Conservation (phyloP, 2,329 filamentous ascomycete species). For the Pseudogymnoascus sp. region DNA sequence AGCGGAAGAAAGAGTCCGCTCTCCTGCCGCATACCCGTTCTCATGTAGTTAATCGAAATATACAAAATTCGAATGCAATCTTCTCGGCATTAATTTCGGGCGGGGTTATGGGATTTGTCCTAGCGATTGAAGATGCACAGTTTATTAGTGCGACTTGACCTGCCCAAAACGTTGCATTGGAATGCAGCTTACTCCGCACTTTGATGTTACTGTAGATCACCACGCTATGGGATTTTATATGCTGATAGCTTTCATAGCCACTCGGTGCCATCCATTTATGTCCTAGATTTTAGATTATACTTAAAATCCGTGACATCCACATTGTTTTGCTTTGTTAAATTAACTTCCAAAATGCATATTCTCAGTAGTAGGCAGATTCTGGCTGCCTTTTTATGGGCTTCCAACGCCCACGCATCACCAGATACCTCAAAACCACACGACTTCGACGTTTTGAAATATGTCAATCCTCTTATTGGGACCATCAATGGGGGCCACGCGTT, state of each 20-base stretch:
- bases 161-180: not conserved
- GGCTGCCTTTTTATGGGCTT: not conserved
- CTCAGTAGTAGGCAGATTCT: not conserved
- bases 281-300: not conserved
- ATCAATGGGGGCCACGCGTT: slow-evolving; percentile 51
- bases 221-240: not conserved
- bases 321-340: not conserved
- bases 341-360: not conserved
- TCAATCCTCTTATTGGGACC: slow-evolving; percentile 49
- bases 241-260: not conserved
- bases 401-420: not conserved
- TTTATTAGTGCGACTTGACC: not conserved
- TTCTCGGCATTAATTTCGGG: not conserved
- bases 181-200: not conserved
- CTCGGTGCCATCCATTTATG: not conserved
- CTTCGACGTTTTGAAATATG: slow-evolving; percentile 34
- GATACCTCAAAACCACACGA: not conserved
- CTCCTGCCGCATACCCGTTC: not conserved
- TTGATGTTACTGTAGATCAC: slow-evolving; percentile 1
- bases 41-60: not conserved
- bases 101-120: not conserved
- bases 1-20: not conserved
- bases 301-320: not conserved
- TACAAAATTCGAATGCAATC: not conserved
- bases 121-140: not conserved